Percentiles rank a stretch among this genome's conserved stretches.
These are phyloP conservation scores for Xylona heveae DNA, from an alignment of 495 filamentous ascomycete genomes.

Conservation along the genomic window DNA sequence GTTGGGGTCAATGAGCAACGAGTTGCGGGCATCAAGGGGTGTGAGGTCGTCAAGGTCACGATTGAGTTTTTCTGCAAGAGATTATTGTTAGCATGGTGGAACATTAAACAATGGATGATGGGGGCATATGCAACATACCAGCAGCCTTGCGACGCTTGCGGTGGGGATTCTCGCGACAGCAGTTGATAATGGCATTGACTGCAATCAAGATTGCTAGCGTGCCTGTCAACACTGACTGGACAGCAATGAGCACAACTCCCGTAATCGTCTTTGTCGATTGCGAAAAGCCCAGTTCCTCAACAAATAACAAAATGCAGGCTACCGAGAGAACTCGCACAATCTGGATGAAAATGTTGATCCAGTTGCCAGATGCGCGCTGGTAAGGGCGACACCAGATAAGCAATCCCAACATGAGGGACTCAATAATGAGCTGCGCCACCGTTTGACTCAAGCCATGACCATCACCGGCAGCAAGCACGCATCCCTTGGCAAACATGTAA, in stretches of 20 bases:
- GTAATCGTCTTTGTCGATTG: slow-evolving; percentile 92
- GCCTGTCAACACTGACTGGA: slow-evolving; percentile 71
- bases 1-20: slow-evolving; percentile 50
- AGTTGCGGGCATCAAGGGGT: slow-evolving; percentile 75
- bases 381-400: slow-evolving; percentile 75
- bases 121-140: slow-evolving; percentile 30
- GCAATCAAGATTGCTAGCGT: slow-evolving; percentile 74
- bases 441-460: slow-evolving; percentile 73
- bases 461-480: slow-evolving; percentile 66
- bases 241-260: slow-evolving; percentile 71
- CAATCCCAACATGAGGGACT: slow-evolving; percentile 45
- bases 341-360: slow-evolving; percentile 88
- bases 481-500: slow-evolving; percentile 84
- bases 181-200: slow-evolving; percentile 68
- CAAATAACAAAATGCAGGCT: slow-evolving; percentile 77
- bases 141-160: slow-evolving; percentile 64
- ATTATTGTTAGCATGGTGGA: neutral
- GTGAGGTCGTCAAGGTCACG: slow-evolving; percentile 75
- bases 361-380: slow-evolving; percentile 62
- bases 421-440: slow-evolving; percentile 57
- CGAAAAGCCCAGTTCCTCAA: slow-evolving; percentile 74
- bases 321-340: slow-evolving; percentile 86
- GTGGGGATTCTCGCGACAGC: slow-evolving; percentile 77
- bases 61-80: slow-evolving; percentile 47
- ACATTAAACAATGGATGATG: neutral